These are phyloP conservation scores for Sarocladium oryzae DNA, from an alignment of 2,329 filamentous ascomycete species.

Conservation along the genomic window DNA sequence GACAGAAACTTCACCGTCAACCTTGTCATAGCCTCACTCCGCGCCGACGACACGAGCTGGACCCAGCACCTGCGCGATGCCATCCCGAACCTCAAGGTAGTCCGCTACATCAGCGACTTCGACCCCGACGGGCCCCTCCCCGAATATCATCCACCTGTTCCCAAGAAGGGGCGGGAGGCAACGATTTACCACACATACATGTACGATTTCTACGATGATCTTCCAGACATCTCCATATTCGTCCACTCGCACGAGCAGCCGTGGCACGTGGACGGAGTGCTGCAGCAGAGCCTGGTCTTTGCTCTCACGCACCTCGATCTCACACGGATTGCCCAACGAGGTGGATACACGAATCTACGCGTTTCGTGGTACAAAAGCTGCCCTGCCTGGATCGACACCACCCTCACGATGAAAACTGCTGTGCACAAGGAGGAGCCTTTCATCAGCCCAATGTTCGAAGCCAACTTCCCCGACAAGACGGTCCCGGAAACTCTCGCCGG, in stretches of 20 bases:
- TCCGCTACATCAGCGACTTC: constrained; percentile 42
- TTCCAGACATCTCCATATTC: constrained; percentile 54
- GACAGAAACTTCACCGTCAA: constrained; percentile 20
- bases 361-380: constrained; percentile 50
- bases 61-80: constrained; percentile 16
- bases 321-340: constrained; percentile 34
- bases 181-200: constrained; percentile 57
- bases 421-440: constrained; percentile 23
- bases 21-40: constrained; percentile 22
- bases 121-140: constrained; percentile 29
- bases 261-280: constrained; percentile 28
- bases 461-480: constrained; percentile 20
- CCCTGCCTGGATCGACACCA: constrained; percentile 43
- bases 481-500: constrained; percentile 25
- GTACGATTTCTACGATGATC: constrained; percentile 52
- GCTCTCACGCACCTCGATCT: constrained; percentile 26
- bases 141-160: constrained; percentile 38
- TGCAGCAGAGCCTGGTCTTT: constrained; percentile 26
- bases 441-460: constrained; percentile 22
- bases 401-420: constrained; percentile 15
- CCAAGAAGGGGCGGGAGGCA: constrained; percentile 57
- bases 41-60: constrained; percentile 24
- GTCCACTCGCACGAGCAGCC: constrained; percentile 49
- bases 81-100: constrained; percentile 26
- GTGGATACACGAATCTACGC: constrained; percentile 47